Percentiles rank a stretch among this genome's conserved stretches.
Evolutionary conservation across 2,329 filamentous ascomycete species (phyloP).

Genomic region (Myrmaecium sp.): DNA sequence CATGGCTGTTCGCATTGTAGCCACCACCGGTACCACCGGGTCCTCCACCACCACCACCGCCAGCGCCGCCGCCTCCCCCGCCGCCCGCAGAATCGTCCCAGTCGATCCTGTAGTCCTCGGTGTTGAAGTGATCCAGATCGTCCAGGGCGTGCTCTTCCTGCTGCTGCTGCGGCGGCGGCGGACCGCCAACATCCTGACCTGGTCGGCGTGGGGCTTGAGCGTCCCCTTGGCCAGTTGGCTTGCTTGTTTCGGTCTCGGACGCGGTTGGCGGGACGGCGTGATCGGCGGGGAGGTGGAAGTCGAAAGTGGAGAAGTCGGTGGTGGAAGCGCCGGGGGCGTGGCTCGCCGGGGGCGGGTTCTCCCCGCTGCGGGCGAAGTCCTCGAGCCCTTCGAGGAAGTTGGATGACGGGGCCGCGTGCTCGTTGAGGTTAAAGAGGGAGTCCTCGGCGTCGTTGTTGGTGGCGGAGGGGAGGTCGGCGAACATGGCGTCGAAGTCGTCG

Average conservation of each 20-base stretch:
- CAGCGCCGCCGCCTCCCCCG: too few relatives aligned
- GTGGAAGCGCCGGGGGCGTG: conserved; percentile 5
- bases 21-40: too few relatives aligned
- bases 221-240: too few relatives aligned
- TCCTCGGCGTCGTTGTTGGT: conserved; percentile 3
- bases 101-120: too few relatives aligned
- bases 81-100: too few relatives aligned
- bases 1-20: conserved; percentile 8
- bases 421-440: conserved; percentile 18
- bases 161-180: conserved; percentile 4
- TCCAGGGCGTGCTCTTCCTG: conserved; percentile 5
- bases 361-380: conserved; percentile 16
- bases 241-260: too few relatives aligned
- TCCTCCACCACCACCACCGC: too few relatives aligned
- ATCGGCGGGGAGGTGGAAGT: too few relatives aligned
- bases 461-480: conserved; percentile 3
- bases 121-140: conserved; percentile 1
- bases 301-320: conserved; percentile 15
- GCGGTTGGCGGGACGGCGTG: too few relatives aligned
- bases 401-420: conserved; percentile 11
- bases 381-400: conserved; percentile 19
- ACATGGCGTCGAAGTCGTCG: conserved; percentile 17
- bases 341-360: conserved; percentile 7
- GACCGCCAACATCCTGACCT: too few relatives aligned
- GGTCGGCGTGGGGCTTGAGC: too few relatives aligned